Evolutionary conservation across 768 basidiomycete species (phyloP), one percentile per base, ranked within the genome.

Genomic region (Crassisporium funariophilum): DNA sequence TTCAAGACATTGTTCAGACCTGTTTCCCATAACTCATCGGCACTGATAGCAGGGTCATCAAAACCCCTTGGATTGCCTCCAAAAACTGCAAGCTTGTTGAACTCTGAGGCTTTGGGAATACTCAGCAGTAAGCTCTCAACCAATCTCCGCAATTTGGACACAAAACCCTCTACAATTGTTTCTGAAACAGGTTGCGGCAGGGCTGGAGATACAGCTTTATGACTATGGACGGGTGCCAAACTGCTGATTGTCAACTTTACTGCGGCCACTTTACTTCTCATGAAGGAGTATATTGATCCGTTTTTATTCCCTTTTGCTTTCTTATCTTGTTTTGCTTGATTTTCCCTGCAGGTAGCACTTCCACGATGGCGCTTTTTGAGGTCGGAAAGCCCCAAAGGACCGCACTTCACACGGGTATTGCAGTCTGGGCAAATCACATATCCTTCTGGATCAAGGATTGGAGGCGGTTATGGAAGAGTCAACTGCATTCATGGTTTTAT

Each of bases 1-100:
- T 62, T 61, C 34, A 65, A 20, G 4, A 50, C 4, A 2, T 11
- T 7, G 33, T 64, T 62, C n/a, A 64, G 35, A 2, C 41, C 35
- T 15, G 17, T 42, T 36, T 65, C 62, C 60, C 59, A 65, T 11
- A 63, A 46, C 3, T 63, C 59, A 16, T 60, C 51, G 6, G 42
- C 44, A 15, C 19, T 17, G 3, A 54, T 15, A n/a, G 16, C 23
- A 0, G 41, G 38, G 31, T 52, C 35, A 51, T 56, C 54, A 15
- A 35, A 40, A 2, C 17, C 2, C 6, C 6, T 13, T 20, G 54
- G 57, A n/a, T 47, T 21, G 11, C 29, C 19, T 27, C 4, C 31
- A 41, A 56, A 47, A 23, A 47, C 21, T 2, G 49, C 49, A 13
- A 60, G 45, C 12, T 13, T 23, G 22, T 57, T 53, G 4, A 4